phyloP scores from a whole-genome alignment of 352 stramenopile genomes.

The Pythium sukuiense region DNA sequence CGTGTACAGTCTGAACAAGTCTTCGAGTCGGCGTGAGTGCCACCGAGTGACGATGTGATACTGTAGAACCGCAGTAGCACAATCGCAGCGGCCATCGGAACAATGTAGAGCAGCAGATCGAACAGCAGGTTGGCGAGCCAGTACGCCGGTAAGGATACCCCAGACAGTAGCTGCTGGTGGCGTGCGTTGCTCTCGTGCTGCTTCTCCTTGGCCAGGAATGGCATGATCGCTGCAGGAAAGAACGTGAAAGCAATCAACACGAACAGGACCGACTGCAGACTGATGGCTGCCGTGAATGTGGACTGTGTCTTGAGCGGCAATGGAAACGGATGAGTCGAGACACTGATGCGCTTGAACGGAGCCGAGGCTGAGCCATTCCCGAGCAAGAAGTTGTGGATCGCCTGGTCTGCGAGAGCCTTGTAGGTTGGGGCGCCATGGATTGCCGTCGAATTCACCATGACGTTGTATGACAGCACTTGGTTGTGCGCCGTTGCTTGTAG shows the following conservation, averaged over 20 bases:
- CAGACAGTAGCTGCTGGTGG: constrained; percentile 96
- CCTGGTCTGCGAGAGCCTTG: constrained; percentile 61
- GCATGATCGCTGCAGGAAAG: constrained; percentile 90
- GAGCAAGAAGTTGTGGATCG: constrained; percentile 55
- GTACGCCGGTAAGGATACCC: constrained; percentile 92
- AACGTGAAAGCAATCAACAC: constrained; percentile 93
- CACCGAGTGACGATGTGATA: constrained; percentile 54
- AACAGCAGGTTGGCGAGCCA: constrained; percentile 96
- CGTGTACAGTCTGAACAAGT: constrained; percentile 38
- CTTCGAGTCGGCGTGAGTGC: constrained; percentile 13
- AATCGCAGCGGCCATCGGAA: constrained; percentile 64
- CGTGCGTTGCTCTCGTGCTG: constrained; percentile 92
- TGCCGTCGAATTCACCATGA: constrained; percentile 57
- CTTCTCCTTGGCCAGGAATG: constrained; percentile 96
- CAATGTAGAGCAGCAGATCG: constrained; percentile 90
- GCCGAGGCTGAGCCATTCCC: neutral
- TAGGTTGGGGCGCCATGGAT: constrained; percentile 46
- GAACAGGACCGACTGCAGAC: constrained; percentile 79
- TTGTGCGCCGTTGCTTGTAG: constrained; percentile 38
- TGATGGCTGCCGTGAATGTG: constrained; percentile 60
- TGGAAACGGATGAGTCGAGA: constrained; percentile 59
- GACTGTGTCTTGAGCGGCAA: constrained; percentile 53
- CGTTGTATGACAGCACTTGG: constrained; percentile 58
- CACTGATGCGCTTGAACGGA: constrained; percentile 23
- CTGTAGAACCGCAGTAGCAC: constrained; percentile 51